Conservation (phyloP, 371 early-diverging fungal genomes). For the Conidiobolus coronatus region DNA sequence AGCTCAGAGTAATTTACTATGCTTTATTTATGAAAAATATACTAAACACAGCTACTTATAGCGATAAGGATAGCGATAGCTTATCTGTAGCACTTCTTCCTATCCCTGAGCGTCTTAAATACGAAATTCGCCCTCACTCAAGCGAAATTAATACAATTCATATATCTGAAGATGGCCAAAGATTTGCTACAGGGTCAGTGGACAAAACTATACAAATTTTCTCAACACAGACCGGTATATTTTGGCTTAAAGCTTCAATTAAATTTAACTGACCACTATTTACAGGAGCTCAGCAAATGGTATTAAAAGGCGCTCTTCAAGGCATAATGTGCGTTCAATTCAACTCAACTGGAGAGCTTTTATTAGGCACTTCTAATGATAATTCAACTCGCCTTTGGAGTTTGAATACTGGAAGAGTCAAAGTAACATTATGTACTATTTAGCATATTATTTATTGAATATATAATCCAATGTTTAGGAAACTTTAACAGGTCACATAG, state of each 20-base stretch:
- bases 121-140: conserved; percentile 20
- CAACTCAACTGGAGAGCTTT: conserved; percentile 44
- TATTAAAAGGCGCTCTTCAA: conserved; percentile 66
- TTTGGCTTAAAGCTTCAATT: not conserved
- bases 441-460: not conserved
- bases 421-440: conserved; percentile 12
- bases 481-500: conserved; percentile 86
- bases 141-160: conserved; percentile 63
- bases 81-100: no score
- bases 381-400: conserved; percentile 75
- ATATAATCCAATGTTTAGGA: conserved; percentile 22
- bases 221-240: conserved; percentile 46
- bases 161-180: conserved; percentile 40
- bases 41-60: no score
- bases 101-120: no score
- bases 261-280: not conserved
- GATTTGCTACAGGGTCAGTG: conserved; percentile 70
- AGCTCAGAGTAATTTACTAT: no score
- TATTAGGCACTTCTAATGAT: conserved; percentile 77
- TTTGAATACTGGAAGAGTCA: conserved; percentile 39
- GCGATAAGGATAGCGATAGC: no score
- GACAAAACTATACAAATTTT: conserved; percentile 69
- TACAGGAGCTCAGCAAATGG: conserved; percentile 18
- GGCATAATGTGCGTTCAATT: conserved; percentile 65
- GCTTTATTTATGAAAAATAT: no score